Base-by-base conservation (phyloP, 805 yeast species). In the Kodamaea jinghongensis region DNA sequence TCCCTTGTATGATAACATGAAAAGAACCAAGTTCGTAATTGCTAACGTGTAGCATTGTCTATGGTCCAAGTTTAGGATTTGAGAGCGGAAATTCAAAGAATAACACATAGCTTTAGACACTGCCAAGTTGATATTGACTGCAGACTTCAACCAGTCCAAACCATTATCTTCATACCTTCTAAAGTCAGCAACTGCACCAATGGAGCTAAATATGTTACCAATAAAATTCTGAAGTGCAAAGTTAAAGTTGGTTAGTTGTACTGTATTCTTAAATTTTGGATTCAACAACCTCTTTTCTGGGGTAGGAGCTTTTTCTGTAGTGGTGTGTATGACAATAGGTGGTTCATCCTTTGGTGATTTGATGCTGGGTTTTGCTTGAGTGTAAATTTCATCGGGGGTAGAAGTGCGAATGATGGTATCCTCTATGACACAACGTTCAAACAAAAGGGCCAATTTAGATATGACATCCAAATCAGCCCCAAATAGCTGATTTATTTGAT, bases 181-280 rank as follows among this genome's bases (percentile, higher is more conserved):
- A 11, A 70, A 67, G 55, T 71, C 68, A 14, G 76, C 66, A 9
- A 78, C 53, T 40, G 73, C 62, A 5, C 73, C 58, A 16, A 77
- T 47, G 5, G 75, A 63, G 36, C 71, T 61, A 35, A 74, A 67
- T 2, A 75, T 45, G 26, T 65, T 60, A 1, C 76, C 48, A 2
- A 71, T 56, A 22, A 68, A 61, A 5, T 70, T 61, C 46, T 78
- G 83, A 17, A 79, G 57, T 23, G 76, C 67, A 36, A 72, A 67
- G 23, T 68, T 56, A 28, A 81, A 67, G 44, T 68, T 69, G 39
- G 88, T 69, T 8, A 80, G 55, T 45, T 81, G 79, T 2, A 76
- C 59, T 0, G 83, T 62, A 50, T 84, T 85, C 46, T 83, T 83
- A 60, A 67, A 78, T 48, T 79, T 80, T 0, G 84, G 76, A 29